Conservation (phyloP, 108 stramenopile genomes). For the Cyclotella distinguenda region DNA sequence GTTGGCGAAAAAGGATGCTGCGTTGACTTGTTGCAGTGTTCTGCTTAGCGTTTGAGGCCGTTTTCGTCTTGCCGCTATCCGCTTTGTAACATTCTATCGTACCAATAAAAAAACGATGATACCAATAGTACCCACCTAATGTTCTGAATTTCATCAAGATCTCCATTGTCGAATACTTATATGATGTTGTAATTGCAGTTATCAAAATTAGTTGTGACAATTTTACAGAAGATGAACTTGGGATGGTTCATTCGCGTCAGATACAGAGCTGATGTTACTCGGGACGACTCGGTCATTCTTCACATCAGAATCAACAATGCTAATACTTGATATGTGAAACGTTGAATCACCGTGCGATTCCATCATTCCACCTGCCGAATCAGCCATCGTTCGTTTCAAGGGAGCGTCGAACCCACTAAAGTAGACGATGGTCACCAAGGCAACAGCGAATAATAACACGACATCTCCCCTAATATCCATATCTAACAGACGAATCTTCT, state of each 20-base stretch:
- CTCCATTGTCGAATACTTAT: too few species aligned
- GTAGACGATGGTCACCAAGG: constrained; percentile 45
- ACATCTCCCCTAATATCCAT: constrained; percentile 55
- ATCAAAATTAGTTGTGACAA: too few species aligned
- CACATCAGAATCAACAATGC: background rate
- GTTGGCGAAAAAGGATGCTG: constrained; percentile 73
- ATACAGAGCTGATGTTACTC: too few species aligned
- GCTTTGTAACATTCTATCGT: too few species aligned
- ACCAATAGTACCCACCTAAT: too few species aligned
- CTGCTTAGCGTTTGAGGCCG: constrained; percentile 1
- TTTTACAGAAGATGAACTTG: too few species aligned
- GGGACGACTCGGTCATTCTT: too few species aligned
- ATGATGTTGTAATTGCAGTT: too few species aligned
- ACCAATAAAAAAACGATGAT: too few species aligned
- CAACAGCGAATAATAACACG: constrained; percentile 43
- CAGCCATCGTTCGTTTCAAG: constrained; percentile 43
- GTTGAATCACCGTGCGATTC: background rate
- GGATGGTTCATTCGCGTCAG: too few species aligned
- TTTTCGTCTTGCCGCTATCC: too few species aligned
- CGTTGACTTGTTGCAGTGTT: constrained; percentile 62
- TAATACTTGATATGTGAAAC: background rate
- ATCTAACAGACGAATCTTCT: constrained; percentile 39
- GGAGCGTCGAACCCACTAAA: constrained; percentile 55
- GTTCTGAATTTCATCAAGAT: too few species aligned
- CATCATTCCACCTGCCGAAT: constrained; percentile 9